Percentiles rank a stretch among this genome's conserved stretches.
Evolutionary conservation across 129 eudicot genomes (phyloP).

Genomic region (Solidago caesia): DNA sequence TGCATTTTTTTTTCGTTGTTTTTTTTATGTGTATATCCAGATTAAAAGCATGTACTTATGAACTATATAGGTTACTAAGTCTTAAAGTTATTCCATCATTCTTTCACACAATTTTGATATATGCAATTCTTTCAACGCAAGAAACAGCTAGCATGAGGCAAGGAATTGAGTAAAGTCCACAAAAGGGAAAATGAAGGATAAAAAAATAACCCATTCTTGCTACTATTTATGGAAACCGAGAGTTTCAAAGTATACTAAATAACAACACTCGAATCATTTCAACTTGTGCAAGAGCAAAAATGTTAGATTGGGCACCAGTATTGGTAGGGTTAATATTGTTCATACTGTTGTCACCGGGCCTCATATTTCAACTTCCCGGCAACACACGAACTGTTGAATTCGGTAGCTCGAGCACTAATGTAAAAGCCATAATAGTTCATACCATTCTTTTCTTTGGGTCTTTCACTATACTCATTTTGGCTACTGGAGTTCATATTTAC

Average conservation of each 20-base stretch:
- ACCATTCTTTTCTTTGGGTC: constrained; percentile 54
- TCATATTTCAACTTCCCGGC: constrained; percentile 58
- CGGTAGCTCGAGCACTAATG: constrained; percentile 49
- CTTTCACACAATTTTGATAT: constrained; percentile 19
- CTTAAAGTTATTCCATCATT: neutral
- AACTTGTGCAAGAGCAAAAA: constrained; percentile 12
- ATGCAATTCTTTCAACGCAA: constrained; percentile 29
- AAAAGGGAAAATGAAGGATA: neutral
- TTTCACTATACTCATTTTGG: constrained; percentile 63
- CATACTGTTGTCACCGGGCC: constrained; percentile 48
- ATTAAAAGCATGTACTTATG: no score
- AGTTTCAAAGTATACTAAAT: neutral
- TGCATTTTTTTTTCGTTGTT: no score
- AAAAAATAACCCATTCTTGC: constrained; percentile 9
- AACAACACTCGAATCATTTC: constrained; percentile 23
- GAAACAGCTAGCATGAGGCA: constrained; percentile 29
- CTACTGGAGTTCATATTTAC: constrained; percentile 49
- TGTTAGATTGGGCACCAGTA: constrained; percentile 57
- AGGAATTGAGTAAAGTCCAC: constrained; percentile 28
- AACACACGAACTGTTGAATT: constrained; percentile 50
- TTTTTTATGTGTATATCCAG: no score
- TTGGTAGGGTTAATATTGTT: constrained; percentile 42
- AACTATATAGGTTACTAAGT: neutral
- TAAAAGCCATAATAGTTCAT: constrained; percentile 47
- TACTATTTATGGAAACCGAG: constrained; percentile 13